Base-by-base conservation (phyloP, 106 monocot genomes). In the Apostasia shenzhenica region DNA sequence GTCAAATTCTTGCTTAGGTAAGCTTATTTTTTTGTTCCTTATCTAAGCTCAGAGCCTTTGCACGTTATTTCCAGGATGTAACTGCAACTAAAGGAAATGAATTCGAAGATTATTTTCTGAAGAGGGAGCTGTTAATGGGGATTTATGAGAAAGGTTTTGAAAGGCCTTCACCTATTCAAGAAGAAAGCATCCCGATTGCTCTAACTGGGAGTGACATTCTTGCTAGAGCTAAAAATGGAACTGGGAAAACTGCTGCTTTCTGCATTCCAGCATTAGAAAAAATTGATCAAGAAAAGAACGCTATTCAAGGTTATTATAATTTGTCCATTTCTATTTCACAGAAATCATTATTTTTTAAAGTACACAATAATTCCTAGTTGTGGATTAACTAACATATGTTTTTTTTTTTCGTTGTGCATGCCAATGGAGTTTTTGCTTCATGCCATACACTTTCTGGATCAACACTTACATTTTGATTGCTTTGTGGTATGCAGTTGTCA, bases 61-160 rank as follows among this genome's bases (percentile, higher is more conserved):
- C 4, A 45, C 61, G 48, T 68, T 61, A 49, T 68, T 73, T 78
- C 8, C 73, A 95, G 94, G 94, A 95, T 80, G 94, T 95, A 14
- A 95, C 94, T 74, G 91, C 94, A 72, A 95, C 94, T 45, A 95
- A 95, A 69, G 94, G 94, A 65, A 95, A 95, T 80, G 94, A 95
- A 74, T 95, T 95, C 80, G 94, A 95, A 76, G 94, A 95, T 61
- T 95, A 95, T 60, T 95, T 95, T 82, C 56, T 95, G 67, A 95
- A 95, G 79, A 72, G 94, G 48, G 94, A 95, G 67, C 75, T 95
- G 38, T 88, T 95, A 47, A 95, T 95, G 94, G 94, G 94, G n/a
- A 95, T 95, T 71, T 94, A 85, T 73, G 94, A 94, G 57, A 94
- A 88, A 62, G 94, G 94, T 54, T 94, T 88, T 84, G 94, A 95